A percentile compares a stretch with the other conserved stretches of the same genome.
phyloP scores from a whole-genome alignment of 768 basidiomycete species.

The Podaxis sp. region DNA sequence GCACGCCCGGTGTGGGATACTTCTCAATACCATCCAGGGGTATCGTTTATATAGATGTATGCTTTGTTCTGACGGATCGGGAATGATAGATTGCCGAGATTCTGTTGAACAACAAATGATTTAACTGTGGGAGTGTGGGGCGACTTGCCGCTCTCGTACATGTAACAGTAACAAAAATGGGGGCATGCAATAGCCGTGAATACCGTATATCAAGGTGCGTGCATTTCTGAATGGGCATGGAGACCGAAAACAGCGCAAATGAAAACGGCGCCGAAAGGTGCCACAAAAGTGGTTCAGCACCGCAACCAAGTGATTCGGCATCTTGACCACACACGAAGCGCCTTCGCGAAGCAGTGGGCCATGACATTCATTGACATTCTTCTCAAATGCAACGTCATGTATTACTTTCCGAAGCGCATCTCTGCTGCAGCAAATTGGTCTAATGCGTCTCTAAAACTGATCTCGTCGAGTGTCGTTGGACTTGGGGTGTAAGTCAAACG shows the following conservation, averaged over 20 bases:
- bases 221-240: neutral
- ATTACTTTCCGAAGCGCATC: slow-evolving; percentile 75
- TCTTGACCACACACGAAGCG: neutral
- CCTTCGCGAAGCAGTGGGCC: neutral
- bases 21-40: neutral
- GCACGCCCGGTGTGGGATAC: neutral
- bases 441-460: slow-evolving; percentile 64
- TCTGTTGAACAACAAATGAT: neutral
- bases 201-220: neutral
- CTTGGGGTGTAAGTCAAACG: slow-evolving; percentile 8
- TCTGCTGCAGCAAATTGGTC: slow-evolving; percentile 74
- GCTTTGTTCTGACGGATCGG: slow-evolving; percentile 3
- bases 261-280: neutral
- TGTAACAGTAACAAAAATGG: slow-evolving; percentile 2
- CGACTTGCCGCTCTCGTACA: neutral
- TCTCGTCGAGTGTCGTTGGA: slow-evolving; percentile 44
- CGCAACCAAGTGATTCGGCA: neutral
- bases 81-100: slow-evolving; percentile 9
- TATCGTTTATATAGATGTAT: slow-evolving; percentile 8
- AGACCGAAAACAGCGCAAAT: neutral
- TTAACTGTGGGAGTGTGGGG: neutral
- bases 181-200: neutral
- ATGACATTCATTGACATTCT: neutral
- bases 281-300: neutral
- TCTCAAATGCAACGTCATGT: neutral